Evolutionary conservation across 495 filamentous ascomycete genomes (phyloP).

Genomic region (Terfezia boudieri): DNA sequence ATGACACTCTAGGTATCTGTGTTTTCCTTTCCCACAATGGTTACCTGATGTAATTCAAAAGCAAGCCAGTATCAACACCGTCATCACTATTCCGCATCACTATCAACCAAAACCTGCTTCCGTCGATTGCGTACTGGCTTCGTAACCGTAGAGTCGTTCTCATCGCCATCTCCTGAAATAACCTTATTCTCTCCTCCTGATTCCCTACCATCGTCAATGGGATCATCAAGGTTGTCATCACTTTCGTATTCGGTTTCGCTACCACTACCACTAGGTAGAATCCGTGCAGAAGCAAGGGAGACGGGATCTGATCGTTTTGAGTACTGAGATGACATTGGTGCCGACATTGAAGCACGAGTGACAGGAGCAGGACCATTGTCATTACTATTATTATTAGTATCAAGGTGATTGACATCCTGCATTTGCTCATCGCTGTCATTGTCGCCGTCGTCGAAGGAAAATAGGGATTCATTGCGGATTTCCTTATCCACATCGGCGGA

Average conservation of each 20-base stretch:
- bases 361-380: too few relatives aligned
- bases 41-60: too few relatives aligned
- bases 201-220: slow-evolving; percentile 31
- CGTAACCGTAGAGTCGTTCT: slow-evolving; percentile 7
- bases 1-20: too few relatives aligned
- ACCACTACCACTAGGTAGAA: slow-evolving; percentile 20
- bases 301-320: too few relatives aligned
- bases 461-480: background rate
- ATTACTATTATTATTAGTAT: too few relatives aligned
- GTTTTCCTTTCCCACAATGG: too few relatives aligned
- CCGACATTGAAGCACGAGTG: too few relatives aligned
- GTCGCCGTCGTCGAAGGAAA: slow-evolving; percentile 4
- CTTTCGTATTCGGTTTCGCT: slow-evolving; percentile 29
- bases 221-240: slow-evolving; percentile 52
- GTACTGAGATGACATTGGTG: too few relatives aligned
- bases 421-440: slow-evolving; percentile 31
- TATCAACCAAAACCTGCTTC: slow-evolving; percentile 9
- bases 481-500: background rate
- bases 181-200: slow-evolving; percentile 27
- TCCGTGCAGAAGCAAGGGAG: too few relatives aligned
- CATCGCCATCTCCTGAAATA: slow-evolving; percentile 13
- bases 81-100: slow-evolving; percentile 8
- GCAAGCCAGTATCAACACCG: too few relatives aligned
- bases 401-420: slow-evolving; percentile 22
- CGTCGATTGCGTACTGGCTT: slow-evolving; percentile 5